phyloP scores from a whole-genome alignment of 345 rosid species.

The Sapria himalayana region DNA sequence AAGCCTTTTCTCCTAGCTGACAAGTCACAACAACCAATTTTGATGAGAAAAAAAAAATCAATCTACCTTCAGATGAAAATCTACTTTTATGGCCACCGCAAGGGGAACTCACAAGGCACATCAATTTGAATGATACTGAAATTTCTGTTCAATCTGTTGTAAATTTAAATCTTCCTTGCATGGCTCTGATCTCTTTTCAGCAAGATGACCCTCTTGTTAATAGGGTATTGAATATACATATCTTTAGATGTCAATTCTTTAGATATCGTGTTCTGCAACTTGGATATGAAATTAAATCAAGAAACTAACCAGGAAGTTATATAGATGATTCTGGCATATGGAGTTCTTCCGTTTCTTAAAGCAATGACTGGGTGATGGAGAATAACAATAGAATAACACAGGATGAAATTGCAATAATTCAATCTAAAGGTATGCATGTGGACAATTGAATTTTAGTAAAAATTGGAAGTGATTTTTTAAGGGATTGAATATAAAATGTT shows the following conservation, averaged over 20 bases:
- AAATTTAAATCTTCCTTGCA: slow-evolving; percentile 37
- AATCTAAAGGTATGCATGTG: slow-evolving; percentile 31
- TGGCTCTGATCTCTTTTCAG: slow-evolving; percentile 27
- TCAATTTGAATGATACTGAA: slow-evolving; percentile 32
- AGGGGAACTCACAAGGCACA: slow-evolving; percentile 17
- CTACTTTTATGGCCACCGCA: slow-evolving; percentile 48
- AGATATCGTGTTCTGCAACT: too few relatives aligned
- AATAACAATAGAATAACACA: slow-evolving; percentile 19
- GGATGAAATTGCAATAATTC: slow-evolving; percentile 33
- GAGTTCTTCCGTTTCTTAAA: slow-evolving; percentile 42
- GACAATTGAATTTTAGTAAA: too few relatives aligned
- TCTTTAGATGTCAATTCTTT: not conserved
- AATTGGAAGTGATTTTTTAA: too few relatives aligned
- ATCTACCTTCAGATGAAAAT: slow-evolving; percentile 15
- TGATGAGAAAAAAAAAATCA: slow-evolving; percentile 24
- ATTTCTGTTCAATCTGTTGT: slow-evolving; percentile 24
- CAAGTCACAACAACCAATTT: slow-evolving; percentile 19
- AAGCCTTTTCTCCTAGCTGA: slow-evolving; percentile 16
- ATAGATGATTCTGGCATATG: slow-evolving; percentile 15
- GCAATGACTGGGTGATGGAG: slow-evolving; percentile 53
- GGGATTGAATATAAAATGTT: too few relatives aligned
- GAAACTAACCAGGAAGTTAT: not conserved
- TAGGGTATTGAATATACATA: slow-evolving; percentile 12
- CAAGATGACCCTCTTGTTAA: slow-evolving; percentile 19
- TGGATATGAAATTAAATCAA: too few relatives aligned